phyloP scores from a whole-genome alignment of 1,284 basidiomycete genomes.

The Thelephora terrestris region DNA sequence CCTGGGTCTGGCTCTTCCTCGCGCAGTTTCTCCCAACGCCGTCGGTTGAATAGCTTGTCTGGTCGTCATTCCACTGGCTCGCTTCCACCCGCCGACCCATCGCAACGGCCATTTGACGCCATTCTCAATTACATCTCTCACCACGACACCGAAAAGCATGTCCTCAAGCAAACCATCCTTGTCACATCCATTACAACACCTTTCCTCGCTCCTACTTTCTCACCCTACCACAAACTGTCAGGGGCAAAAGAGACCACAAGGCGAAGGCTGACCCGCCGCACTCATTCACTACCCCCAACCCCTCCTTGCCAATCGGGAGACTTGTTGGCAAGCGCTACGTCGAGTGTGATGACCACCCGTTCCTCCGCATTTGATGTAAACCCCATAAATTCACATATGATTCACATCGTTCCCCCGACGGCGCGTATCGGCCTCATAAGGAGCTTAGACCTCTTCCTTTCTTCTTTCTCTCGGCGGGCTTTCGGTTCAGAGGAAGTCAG shows the following conservation, averaged over 20 bases:
- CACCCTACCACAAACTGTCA: constrained; percentile 4
- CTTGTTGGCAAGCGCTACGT: constrained; percentile 6
- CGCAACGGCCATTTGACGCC: constrained; percentile 30
- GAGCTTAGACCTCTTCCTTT: constrained; percentile 27
- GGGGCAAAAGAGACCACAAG: constrained; percentile 2
- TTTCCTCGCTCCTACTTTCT: constrained; percentile 22
- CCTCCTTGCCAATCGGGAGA: constrained; percentile 13
- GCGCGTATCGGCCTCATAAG: constrained; percentile 22
- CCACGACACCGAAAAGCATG: constrained; percentile 23
- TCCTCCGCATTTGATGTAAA: constrained; percentile 14
- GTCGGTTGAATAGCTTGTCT: not conserved
- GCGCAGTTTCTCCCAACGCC: not conserved
- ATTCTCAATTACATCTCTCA: constrained; percentile 31
- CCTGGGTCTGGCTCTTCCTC: constrained; percentile 12
- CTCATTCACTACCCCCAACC: constrained; percentile 11
- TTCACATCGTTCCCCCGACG: constrained; percentile 10
- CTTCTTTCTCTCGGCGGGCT: constrained; percentile 20
- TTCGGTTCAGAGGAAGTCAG: constrained; percentile 12
- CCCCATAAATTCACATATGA: constrained; percentile 22
- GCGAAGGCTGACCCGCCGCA: constrained; percentile 3
- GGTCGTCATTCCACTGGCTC: not conserved
- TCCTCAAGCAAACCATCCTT: constrained; percentile 33
- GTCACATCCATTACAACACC: constrained; percentile 32
- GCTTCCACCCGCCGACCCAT: constrained; percentile 20
- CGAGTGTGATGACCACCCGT: constrained; percentile 3